Base-by-base conservation (phyloP, 441 rosid genomes). In the Populus hybrid region DNA sequence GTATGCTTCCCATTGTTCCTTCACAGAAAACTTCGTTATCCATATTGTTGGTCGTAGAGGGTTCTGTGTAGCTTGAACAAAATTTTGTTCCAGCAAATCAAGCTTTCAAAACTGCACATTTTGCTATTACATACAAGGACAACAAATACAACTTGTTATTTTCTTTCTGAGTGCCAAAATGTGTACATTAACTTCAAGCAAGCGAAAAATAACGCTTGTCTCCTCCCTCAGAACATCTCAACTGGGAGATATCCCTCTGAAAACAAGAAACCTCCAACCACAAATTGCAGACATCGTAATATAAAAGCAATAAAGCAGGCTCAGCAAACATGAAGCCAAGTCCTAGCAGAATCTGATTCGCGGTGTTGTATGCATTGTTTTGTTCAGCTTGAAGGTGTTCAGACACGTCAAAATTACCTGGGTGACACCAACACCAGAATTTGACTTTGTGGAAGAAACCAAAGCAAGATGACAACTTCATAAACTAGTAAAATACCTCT, bases 361-460 rank as follows among this genome's bases (percentile, higher is more conserved):
- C 72, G 28, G 70, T 71, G 75, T 78, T 88, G 77, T 70, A 74
- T 42, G 81, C 89, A 36, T 70, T 80, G 77, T 68, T 81, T 79
- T 46, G 84, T 79, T 86, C 89, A 46, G 83, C 84, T 83, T 89
- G 79, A 38, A 93, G 74, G 80, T 88, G 95, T 78, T 91, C 89
- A 0, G 81, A 77, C 72, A 93, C 98, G 61, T 91, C 74, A 83
- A 95, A 91, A 79, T 86, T 19, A 65, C 97, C 98, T 92, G 79
- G 76, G 71, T 8, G 24, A 57, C 72, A 69, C 14, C 70, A 68
- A 57, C 35, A 32, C 6, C 5, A 40, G 46, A 32, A 77, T 64
- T 32, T 70, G 42, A 68, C 6, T 19, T 30, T 38, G 26, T 9
- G 65, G 23, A 9, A 30, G 30, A n/a, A 69, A 76, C 46, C 21